Evolutionary conservation across 225 moss, liverwort and hornwort species (phyloP), one percentile per base, ranked within the genome.

Genomic region (Sphagnum tenellum): DNA sequence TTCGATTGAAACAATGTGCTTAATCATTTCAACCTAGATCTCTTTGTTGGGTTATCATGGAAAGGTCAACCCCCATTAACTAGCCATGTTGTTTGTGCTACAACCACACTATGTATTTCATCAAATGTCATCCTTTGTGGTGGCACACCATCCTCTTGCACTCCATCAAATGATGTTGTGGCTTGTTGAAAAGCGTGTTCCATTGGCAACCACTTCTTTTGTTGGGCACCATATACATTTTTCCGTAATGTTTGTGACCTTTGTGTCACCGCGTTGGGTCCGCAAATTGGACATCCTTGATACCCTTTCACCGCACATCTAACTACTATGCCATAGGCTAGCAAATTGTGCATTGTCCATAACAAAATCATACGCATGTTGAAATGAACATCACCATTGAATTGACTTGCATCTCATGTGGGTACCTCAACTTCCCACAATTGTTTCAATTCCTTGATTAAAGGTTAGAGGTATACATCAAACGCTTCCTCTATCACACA

Each of bases 281-380:
- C 7, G 6, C 67, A 67, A 8, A 67, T 9, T 3, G 29, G 59
- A 44, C 49, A 58, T 14, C 5, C 60, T 4, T 9, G 8, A 29
- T 60, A 68, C 2, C 60, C 10, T 45, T 60, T 60, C 5, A 45
- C 61, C 4, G 44, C 29, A 51, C 60, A 68, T 2, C 68, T 44
- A 11, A 12, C 8, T 2, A 60, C 57, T 0, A 60, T 8, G 1
- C 67, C 59, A 7, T 66, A 66, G 10, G 50, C 44, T 5, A 44
- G 48, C 10, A 68, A 60, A 14, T 68, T 3, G 12, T 68, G 68
- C 9, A 61, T 60, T 4, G 9, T 44, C 59, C 50, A 53, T 0
- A 51, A 50, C 8, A 68, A 9, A 2, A 60, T 60, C 0, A 60
- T 59, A 4, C 45, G 9, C 9, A 60, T 4, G 7, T 14, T 60